A percentile compares a stretch with the other conserved stretches of the same genome.
Evolutionary conservation across 1,284 basidiomycete genomes (phyloP).

Genomic region (Pholiota adiposa): DNA sequence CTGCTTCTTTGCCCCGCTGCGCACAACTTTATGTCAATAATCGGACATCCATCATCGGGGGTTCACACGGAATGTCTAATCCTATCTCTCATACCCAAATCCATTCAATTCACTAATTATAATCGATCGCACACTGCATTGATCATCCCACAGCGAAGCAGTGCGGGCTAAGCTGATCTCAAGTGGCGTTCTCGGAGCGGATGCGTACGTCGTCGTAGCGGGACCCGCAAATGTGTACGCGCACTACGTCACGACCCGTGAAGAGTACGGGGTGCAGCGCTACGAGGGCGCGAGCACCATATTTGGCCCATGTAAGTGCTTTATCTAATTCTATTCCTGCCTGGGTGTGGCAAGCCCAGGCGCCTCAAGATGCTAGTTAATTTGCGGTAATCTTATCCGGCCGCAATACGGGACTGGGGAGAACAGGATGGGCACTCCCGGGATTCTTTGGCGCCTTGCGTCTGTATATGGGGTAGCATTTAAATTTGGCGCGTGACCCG

Average conservation of each 20-base stretch:
- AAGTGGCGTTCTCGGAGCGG: conserved; percentile 52
- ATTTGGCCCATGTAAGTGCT: conserved; percentile 69
- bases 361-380: conserved; percentile 2
- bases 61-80: conserved; percentile 21
- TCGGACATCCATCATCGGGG: conserved; percentile 7
- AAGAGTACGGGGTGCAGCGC: conserved; percentile 78
- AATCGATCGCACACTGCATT: conserved; percentile 1
- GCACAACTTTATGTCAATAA: background rate
- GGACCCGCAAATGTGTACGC: conserved; percentile 84
- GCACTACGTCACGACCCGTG: conserved; percentile 76
- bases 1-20: conserved; percentile 8
- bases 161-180: conserved; percentile 67
- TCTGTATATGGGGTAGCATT: conserved; percentile 11
- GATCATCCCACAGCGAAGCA: conserved; percentile 39
- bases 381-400: background rate
- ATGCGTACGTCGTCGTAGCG: conserved; percentile 74
- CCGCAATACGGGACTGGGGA: background rate
- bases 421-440: background rate
- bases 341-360: conserved; percentile 1
- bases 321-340: conserved; percentile 6
- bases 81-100: background rate
- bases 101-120: background rate
- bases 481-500: conserved; percentile 21
- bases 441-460: background rate
- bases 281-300: conserved; percentile 86